Percentiles rank a stretch among this genome's conserved stretches.
Evolutionary conservation across 2,329 filamentous ascomycete species (phyloP).

Genomic region (Diaporthe citriasiana): DNA sequence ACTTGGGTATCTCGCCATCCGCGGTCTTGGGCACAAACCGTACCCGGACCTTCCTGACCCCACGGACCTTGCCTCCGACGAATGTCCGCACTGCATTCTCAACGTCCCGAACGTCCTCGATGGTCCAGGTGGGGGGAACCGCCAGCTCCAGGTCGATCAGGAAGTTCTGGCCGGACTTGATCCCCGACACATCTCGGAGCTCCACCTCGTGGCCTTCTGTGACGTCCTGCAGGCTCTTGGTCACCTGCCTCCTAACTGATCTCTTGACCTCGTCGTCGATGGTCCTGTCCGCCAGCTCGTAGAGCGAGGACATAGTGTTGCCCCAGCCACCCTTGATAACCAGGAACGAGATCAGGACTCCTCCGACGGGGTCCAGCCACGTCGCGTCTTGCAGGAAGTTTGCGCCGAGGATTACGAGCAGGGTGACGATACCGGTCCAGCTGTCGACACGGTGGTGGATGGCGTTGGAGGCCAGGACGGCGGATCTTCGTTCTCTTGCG

Average conservation of each 20-base stretch:
- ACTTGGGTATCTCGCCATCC: conserved; percentile 65
- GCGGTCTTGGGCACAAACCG: conserved; percentile 83
- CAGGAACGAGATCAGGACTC: conserved; percentile 91
- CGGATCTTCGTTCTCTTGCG: conserved; percentile 92
- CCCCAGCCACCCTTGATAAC: conserved; percentile 90
- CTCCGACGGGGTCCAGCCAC: conserved; percentile 95
- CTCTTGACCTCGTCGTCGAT: conserved; percentile 87
- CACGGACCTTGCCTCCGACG: conserved; percentile 83
- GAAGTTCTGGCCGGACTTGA: conserved; percentile 98
- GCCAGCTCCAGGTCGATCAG: conserved; percentile 90
- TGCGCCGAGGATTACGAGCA: conserved; percentile 89
- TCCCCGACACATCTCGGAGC: conserved; percentile 84
- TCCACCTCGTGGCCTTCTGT: conserved; percentile 72
- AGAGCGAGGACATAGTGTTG: conserved; percentile 85
- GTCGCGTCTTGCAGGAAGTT: conserved; percentile 87
- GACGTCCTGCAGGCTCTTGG: conserved; percentile 69
- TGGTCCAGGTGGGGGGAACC: conserved; percentile 81
- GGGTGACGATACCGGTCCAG: conserved; percentile 92
- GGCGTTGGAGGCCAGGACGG: conserved; percentile 94
- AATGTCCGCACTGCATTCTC: conserved; percentile 81
- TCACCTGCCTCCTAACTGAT: conserved; percentile 76
- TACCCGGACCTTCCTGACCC: conserved; percentile 85
- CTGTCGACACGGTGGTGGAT: conserved; percentile 97
- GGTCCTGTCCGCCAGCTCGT: conserved; percentile 91
- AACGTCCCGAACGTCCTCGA: conserved; percentile 77